Base-by-base conservation (phyloP, 345 rosid genomes). In the Nephelium lappaceum region DNA sequence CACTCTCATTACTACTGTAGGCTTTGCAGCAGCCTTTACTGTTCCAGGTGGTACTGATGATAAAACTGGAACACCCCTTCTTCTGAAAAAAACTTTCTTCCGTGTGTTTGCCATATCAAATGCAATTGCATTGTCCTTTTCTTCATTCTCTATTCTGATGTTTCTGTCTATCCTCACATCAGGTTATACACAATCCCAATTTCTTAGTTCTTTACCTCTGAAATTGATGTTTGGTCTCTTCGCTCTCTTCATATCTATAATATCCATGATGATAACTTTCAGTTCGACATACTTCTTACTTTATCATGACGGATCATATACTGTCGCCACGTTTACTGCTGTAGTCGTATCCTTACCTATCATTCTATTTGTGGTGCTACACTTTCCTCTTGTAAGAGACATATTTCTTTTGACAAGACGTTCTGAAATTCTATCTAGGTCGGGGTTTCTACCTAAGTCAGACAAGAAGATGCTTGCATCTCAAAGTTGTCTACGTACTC, bases 101-200 rank as follows among this genome's bases (percentile, higher is more conserved):
- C 2, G 0, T 1, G 8, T 16, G 7, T 53, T 53, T 53, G n/a
- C 65, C 5, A 16, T 64, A 11, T 78, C 76, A 1, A 11, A 65
- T 51, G 81, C 81, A 31, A 18, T 51, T 19, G 47, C 58, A 53
- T 4, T 53, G 58, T 16, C n/a, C 0, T 53, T 0, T 53, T 53
- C 58, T 53, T 53, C 58, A 0, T n/a, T 64, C 72, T 39, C 72
- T 1, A 38, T 78, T 23, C 8, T 64, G 3, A 51, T 65, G 76
- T 78, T 78, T 55, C 10, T 64, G 55, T 64, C 76, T 14, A 39
- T 72, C n/a, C 42, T 78, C 10, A 64, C 69, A 5, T 72, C 72
- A 0, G 12, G 42, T 5, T 24, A 62, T 24, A 8, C 41, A 12
- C 55, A 53, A 38, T n/a, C 72, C 14, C 66, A 78, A 49, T 72